phyloP scores from a whole-genome alignment of 306 rosid genomes.

The Cicer judaicum region DNA sequence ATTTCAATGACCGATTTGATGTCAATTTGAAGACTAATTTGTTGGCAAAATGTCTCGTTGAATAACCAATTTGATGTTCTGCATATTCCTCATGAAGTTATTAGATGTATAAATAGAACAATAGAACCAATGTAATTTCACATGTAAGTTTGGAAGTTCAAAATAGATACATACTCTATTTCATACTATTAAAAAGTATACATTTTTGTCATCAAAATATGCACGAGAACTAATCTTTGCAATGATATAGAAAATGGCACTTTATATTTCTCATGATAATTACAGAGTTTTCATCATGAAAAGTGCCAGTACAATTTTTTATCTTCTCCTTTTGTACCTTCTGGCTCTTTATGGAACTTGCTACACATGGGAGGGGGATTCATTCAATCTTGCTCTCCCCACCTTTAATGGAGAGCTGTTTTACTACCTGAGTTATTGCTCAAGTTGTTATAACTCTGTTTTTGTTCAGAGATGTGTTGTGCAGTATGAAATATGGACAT shows the following conservation, averaged over 20 bases:
- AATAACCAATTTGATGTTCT: conserved; percentile 10
- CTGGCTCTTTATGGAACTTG: conserved; percentile 9
- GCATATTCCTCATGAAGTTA: not conserved
- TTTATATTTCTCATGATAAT: conserved; percentile 22
- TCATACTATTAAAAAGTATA: not conserved
- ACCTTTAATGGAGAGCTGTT: not conserved
- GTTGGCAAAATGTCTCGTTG: conserved; percentile 2
- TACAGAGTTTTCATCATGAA: not conserved
- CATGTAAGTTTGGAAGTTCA: conserved; percentile 29
- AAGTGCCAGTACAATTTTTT: not conserved
- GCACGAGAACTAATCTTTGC: conserved; percentile 17
- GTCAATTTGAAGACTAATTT: conserved; percentile 19
- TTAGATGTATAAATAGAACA: not conserved
- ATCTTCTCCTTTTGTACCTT: not conserved
- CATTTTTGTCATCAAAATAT: conserved; percentile 5
- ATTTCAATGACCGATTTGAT: conserved; percentile 12
- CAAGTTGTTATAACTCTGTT: conserved; percentile 30
- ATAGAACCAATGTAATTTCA: not conserved
- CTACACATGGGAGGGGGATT: not conserved
- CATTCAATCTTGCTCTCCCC: conserved; percentile 8
- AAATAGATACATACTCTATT: conserved; percentile 5
- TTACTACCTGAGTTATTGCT: conserved; percentile 6
- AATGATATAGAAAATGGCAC: conserved; percentile 16
- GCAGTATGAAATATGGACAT: not conserved
- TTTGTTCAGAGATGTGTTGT: conserved; percentile 21